Conservation (phyloP, 352 stramenopile genomes). For the Pythium phragmitis region DNA sequence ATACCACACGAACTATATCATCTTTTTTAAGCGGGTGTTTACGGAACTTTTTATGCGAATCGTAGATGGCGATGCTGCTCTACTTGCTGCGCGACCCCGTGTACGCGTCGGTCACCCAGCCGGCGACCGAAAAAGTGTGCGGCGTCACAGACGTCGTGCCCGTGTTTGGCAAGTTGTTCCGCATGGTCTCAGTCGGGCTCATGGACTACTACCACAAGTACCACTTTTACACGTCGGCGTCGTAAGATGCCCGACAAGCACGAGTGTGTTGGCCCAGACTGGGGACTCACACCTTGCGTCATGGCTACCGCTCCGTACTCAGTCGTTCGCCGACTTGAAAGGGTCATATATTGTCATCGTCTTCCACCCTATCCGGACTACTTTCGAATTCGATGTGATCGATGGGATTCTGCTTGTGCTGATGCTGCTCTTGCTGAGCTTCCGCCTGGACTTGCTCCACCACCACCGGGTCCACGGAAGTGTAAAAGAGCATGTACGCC, state of each 20-base stretch:
- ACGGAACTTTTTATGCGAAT: not conserved
- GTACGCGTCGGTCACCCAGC: slow-evolving; percentile 68
- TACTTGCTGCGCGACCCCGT: slow-evolving; percentile 84
- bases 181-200: slow-evolving; percentile 62
- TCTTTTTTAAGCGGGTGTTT: not conserved
- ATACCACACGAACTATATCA: not conserved
- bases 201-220: slow-evolving; percentile 87
- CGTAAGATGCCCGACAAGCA: slow-evolving; percentile 37
- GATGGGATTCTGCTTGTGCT: not conserved
- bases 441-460: not conserved
- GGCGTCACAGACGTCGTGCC: slow-evolving; percentile 67
- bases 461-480: slow-evolving; percentile 18
- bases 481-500: slow-evolving; percentile 82
- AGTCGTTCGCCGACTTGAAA: not conserved
- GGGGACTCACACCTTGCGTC: too few species aligned
- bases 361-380: not conserved
- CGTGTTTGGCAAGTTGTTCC: slow-evolving; percentile 67
- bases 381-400: not conserved
- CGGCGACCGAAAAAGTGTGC: slow-evolving; percentile 60
- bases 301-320: too few species aligned
- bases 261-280: too few species aligned
- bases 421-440: not conserved
- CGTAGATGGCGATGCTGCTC: slow-evolving; percentile 77
- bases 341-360: slow-evolving; percentile 21
- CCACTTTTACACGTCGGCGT: slow-evolving; percentile 87